Evolutionary conservation across 2,329 filamentous ascomycete species (phyloP), one percentile per base, ranked within the genome.

Genomic region (Beauveria sp.): DNA sequence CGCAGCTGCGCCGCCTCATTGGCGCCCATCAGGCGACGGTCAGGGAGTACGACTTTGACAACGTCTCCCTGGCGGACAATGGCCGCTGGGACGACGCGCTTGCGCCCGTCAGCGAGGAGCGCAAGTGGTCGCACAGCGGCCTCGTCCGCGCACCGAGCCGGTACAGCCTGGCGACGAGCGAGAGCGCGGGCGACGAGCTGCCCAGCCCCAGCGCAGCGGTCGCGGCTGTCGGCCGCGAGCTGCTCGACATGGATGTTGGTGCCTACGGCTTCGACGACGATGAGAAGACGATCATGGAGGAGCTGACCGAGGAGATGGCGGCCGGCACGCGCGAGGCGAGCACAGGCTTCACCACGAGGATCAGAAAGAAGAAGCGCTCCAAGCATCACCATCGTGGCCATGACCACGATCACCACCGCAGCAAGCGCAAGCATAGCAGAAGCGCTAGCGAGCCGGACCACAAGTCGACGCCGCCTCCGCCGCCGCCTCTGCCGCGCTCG

Each of bases 81-180:
- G 91, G 89, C 30, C 87, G 80, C 62, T 96, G 91, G 91, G 88
- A 95, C 62, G 87, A 92, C 34, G 91, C 90, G 0, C 81, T 96
- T n/a, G 84, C 86, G 45, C 88, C 89, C 1, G 76, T 96, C 61
- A 72, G 77, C 64, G 74, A 68, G 64, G 76, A 70, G 68, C 78
- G 72, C 64, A 75, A 66, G n/a, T 76, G 74, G 74, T 72, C 70
- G 28, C 68, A 69, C 51, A 72, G 68, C 63, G 72, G 68, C 53
- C 43, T 68, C 43, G 51, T 65, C 42, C n/a, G 38, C 43, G 43
- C 30, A n/a, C 42, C 58, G 51, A 38, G 34, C 34, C 51, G 24
- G 60, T 69, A 70, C 58, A 72, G 73, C 63, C 65, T 73, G 18
- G 71, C 75, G 28, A 70, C 71, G 3, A 69, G 68, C 38, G 70